phyloP scores from a whole-genome alignment of 2,329 filamentous ascomycete genomes.

The Xylariaceae sp. region DNA sequence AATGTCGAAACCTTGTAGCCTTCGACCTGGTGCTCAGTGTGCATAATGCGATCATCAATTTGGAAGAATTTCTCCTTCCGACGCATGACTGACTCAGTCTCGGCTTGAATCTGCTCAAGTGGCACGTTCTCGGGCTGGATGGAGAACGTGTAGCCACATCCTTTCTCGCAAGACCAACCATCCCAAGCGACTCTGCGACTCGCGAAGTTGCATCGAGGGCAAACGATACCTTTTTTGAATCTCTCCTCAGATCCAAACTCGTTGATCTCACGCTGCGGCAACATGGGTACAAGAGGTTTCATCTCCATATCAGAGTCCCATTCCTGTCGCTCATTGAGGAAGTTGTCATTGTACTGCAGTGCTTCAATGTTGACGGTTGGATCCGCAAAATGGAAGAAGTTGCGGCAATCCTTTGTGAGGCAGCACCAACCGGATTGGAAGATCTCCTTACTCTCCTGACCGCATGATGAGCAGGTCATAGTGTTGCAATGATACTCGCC shows the following conservation, averaged over 20 bases:
- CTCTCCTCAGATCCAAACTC: constrained; percentile 43
- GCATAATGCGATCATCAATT: neutral
- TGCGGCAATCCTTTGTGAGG: constrained; percentile 37
- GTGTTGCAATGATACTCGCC: constrained; percentile 28
- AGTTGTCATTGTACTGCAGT: constrained; percentile 50
- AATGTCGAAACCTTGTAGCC: constrained; percentile 33
- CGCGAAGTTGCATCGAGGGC: constrained; percentile 58
- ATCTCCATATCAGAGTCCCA: constrained; percentile 37
- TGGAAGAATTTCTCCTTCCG: constrained; percentile 2
- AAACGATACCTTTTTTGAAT: constrained; percentile 61
- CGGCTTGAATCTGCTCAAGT: constrained; percentile 19
- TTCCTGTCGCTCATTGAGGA: constrained; percentile 48
- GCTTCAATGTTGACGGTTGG: constrained; percentile 21
- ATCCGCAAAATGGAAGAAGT: constrained; percentile 43
- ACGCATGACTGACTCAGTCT: constrained; percentile 9
- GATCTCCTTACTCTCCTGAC: constrained; percentile 34
- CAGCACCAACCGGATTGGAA: constrained; percentile 33
- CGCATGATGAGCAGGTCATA: constrained; percentile 39
- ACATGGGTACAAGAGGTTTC: constrained; percentile 32
- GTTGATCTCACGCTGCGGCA: constrained; percentile 1
- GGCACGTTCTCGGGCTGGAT: constrained; percentile 26
- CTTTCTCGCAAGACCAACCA: constrained; percentile 55
- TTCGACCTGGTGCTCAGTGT: constrained; percentile 1
- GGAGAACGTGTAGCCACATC: constrained; percentile 42
- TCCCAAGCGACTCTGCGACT: constrained; percentile 56